Percentiles rank a stretch among this genome's conserved stretches.
Evolutionary conservation across 179 eudicot genomes (phyloP).

Genomic region (Kewa caespitosa): DNA sequence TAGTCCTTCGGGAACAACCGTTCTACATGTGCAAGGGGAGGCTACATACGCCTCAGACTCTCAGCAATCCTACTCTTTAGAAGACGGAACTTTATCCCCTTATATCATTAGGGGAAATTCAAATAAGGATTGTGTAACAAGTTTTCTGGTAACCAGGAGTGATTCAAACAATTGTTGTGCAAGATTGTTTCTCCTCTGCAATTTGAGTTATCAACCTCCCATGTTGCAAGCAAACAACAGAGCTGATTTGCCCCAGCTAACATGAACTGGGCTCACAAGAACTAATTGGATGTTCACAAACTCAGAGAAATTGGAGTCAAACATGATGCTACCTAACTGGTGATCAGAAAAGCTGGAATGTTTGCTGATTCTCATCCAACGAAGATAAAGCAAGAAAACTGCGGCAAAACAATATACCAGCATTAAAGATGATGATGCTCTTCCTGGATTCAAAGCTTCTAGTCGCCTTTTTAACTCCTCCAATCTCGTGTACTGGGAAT

Average conservation of each 20-base stretch:
- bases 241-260: no score
- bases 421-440: slow-evolving; percentile 43
- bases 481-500: slow-evolving; percentile 65
- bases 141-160: neutral
- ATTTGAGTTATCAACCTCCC: neutral
- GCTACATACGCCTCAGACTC: neutral
- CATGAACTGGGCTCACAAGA: neutral
- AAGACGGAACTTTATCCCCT: neutral
- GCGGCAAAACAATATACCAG: slow-evolving; percentile 22
- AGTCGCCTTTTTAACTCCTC: slow-evolving; percentile 86
- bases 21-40: neutral
- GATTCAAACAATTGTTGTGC: neutral
- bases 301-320: neutral
- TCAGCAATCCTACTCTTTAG: no score
- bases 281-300: neutral
- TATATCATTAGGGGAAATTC: neutral
- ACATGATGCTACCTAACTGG: neutral
- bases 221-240: no score
- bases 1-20: neutral
- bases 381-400: neutral
- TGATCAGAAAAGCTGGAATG: neutral
- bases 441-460: slow-evolving; percentile 85
- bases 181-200: neutral
- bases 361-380: neutral
- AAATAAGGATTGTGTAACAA: neutral